phyloP scores from a whole-genome alignment of 2,329 filamentous ascomycete genomes.

The Malbranchea zuffiana region DNA sequence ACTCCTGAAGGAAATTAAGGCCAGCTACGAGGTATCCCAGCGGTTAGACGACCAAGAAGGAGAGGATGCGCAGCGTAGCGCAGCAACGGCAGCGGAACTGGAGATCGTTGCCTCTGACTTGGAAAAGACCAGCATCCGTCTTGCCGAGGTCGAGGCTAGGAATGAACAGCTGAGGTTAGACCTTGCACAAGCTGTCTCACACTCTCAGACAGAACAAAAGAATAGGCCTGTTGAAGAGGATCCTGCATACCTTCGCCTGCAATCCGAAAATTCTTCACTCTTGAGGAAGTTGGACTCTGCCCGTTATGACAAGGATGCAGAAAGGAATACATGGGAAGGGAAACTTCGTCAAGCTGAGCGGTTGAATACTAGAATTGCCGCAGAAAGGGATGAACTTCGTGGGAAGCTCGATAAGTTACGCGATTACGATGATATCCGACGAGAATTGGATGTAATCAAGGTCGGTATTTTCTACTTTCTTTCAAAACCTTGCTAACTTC shows the following conservation, averaged over 20 bases:
- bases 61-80: conserved; percentile 48
- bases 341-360: conserved; percentile 70
- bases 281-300: conserved; percentile 77
- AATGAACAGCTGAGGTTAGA: conserved; percentile 90
- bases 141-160: conserved; percentile 83
- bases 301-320: conserved; percentile 70
- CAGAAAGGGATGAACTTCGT: conserved; percentile 70
- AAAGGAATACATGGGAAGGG: conserved; percentile 64
- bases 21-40: conserved; percentile 92
- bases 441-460: conserved; percentile 90
- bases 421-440: conserved; percentile 93
- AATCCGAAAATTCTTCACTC: conserved; percentile 86
- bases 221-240: conserved; percentile 68
- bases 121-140: conserved; percentile 72
- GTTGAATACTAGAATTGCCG: conserved; percentile 60
- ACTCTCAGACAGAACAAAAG: conserved; percentile 49
- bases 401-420: conserved; percentile 76
- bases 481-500: conserved; percentile 10
- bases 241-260: conserved; percentile 72
- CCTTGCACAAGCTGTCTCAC: conserved; percentile 76
- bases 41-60: conserved; percentile 61
- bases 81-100: conserved; percentile 76
- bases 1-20: conserved; percentile 85
- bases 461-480: conserved; percentile 25
- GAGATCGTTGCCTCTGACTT: conserved; percentile 88